Base-by-base conservation (phyloP, 371 early-diverging fungal species). In the Mucor circinelloides region DNA sequence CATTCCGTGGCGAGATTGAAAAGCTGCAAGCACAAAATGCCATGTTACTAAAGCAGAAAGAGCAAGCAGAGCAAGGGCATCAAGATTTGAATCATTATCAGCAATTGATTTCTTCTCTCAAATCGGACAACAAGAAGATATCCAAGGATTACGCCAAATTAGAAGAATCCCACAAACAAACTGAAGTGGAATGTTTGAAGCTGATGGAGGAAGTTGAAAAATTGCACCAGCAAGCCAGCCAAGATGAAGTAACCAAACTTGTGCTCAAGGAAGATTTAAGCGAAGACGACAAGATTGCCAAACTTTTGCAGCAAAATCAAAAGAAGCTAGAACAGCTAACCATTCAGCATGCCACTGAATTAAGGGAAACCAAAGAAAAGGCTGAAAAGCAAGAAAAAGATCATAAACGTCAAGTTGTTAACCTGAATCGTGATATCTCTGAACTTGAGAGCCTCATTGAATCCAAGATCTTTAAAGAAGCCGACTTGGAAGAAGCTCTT, bases 191-290 rank as follows among this genome's bases (percentile, higher is more conserved):
- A 70, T 88, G 90, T 66, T 73, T 90, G 56, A 89, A 90, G 58
- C 73, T 92, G 56, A 88, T 91, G 81, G 91, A 91, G 38, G 94
- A 93, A 70, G 86, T 91, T 6, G 91, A 91, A 67, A 84, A 83
- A 58, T 75, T 93, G 30, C 88, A 89, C 61, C 74, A 83, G 1
- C 91, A 90, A 72, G 84, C 84, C 55, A 60, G 64, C 55, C 60
- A 73, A 70, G 61, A 65, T 9, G 68, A 62, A 17, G 40, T 36
- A 3, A 62, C 50, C 6, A 60, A 58, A 19, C 40, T 64, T 19
- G 30, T 64, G 0, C 13, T 60, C 7, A 50, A 52, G 9, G 32
- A 38, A 8, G 72, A 74, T 31, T 38, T 57, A 8, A 74, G 40
- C 25, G 72, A 84, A 64, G 81, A 77, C n/a, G 72, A 70, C 21